Base-by-base conservation (phyloP, 495 filamentous ascomycete genomes). In the Hypoxylon crocopeplum region DNA sequence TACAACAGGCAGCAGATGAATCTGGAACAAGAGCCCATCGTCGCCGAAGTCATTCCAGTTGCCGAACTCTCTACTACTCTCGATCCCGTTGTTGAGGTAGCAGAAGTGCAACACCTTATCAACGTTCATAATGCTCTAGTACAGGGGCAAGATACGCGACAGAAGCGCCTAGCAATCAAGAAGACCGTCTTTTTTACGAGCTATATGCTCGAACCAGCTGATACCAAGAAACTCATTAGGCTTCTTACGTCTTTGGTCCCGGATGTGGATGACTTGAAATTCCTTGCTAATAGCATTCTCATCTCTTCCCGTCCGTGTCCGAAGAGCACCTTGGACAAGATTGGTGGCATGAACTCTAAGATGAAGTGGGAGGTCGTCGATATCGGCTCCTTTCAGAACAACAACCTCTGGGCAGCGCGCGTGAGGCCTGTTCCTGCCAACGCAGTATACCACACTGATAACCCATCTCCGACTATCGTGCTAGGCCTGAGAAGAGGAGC, bases 161-260 rank as follows among this genome's bases (percentile, higher is more conserved):
- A 48, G 32, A 68, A 74, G 33, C 80, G 78, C 63, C 68, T 92
- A 37, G 75, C 83, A 45, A 92, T 98, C 69, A 92, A 88, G 71
- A 91, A 91, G 56, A 89, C 86, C 10, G 86, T 97, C 41, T 91
- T 93, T 76, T 98, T 90, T 77, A 97, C 93, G n/a, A 93, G 91
- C 32, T 98, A 98, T 74, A 79, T 97, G 59, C 86, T 98, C 67
- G 79, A 82, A 19, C 76, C 82, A 37, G 68, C 81, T 22, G 88
- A 91, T 64, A 88, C 88, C 3, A 81, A 87, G 53, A 82, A 81
- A 38, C 75, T 98, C 15, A 82, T 91, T 39, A 78, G 79, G 2
- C 82, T 92, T 42, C 77, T 89, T 37, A 75, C 84, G 13, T 87
- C 88, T 5, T 74, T 81, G 17, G 80, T 80, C 63, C 69, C 78